Evolutionary conservation across 2,329 filamentous ascomycete genomes (phyloP), one percentile per base, ranked within the genome.

Genomic region (Magnaporthales sp.): DNA sequence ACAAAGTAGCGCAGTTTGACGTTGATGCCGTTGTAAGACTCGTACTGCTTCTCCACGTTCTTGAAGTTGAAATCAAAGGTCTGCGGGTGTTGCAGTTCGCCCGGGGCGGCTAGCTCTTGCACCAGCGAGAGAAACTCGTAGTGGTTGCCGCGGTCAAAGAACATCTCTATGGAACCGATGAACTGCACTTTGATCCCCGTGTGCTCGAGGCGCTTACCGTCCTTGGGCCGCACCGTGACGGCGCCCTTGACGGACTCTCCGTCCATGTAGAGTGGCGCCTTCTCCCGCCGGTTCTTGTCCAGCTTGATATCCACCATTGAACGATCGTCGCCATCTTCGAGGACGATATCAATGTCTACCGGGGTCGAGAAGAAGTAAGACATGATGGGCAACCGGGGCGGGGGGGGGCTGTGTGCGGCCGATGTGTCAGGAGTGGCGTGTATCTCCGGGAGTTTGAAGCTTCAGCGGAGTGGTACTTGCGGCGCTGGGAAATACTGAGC

Each of bases 21-120:
- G 77, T 99, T 99, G 87, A 99, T 99, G 75, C 95, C 95, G 77
- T 97, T 96, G 85, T 99, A 99, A 71, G 93, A 97, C 81, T 99
- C 96, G 84, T 99, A 99, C 79, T 96, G 93, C 84, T 99, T 99
- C 86, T 99, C 95, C 74, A 99, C 93, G 79, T 98, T 99, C 80
- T 98, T 98, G 87, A 99, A 99, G 83, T 97, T 96, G 87, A 99
- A 99, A 72, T 96, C 92, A 79, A 97, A 97, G 63, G 93, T 97
- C 81, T 99, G 95, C 60, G 95, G 95, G 80, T 99, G 96, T 77
- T 98, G 95, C 67, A 99, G 90, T 82, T 99, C 95, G 78, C 95
- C 95, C 2, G 95, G 95, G 22, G 95, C 93, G 22, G 95, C 95
- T 56, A 99, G 89, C 80, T 99, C 95, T 80, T 98, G 96, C 73